Conservation (phyloP, 768 basidiomycete genomes). For the Calvatia gigantea region DNA sequence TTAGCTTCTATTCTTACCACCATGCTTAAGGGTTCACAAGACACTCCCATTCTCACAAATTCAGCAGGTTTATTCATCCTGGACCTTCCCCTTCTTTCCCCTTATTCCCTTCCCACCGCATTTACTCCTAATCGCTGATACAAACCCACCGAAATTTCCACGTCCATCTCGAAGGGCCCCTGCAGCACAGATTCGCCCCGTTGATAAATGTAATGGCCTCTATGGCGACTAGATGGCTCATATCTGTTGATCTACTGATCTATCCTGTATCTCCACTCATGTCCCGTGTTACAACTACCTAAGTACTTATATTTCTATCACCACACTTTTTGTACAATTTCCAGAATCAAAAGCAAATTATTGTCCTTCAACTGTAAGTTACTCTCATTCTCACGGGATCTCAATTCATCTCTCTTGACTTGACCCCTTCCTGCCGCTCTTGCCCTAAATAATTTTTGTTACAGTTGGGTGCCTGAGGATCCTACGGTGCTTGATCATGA, state of each 20-base stretch:
- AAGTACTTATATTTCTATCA: background rate
- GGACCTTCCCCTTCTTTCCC: background rate
- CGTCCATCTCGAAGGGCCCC: background rate
- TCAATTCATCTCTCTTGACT: too few relatives aligned
- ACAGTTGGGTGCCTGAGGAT: too few relatives aligned
- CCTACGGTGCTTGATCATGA: too few relatives aligned
- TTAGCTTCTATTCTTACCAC: background rate
- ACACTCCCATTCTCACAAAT: background rate
- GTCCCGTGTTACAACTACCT: slow-evolving; percentile 2
- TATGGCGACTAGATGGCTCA: background rate
- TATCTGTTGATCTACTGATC: background rate
- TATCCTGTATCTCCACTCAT: background rate
- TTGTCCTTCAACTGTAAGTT: too few relatives aligned
- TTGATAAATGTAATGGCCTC: slow-evolving; percentile 1
- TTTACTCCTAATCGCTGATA: background rate
- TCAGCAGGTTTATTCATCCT: background rate
- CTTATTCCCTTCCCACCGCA: background rate
- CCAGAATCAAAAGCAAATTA: too few relatives aligned
- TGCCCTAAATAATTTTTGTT: too few relatives aligned
- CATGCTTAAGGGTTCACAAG: background rate
- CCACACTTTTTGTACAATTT: background rate
- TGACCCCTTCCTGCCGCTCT: too few relatives aligned
- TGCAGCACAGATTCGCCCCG: background rate
- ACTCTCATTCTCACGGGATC: too few relatives aligned
- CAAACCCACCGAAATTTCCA: background rate